These are phyloP conservation scores for Raddia distichophylla DNA, from an alignment of 176 grass and related monocot genomes.

Conservation along the genomic window DNA sequence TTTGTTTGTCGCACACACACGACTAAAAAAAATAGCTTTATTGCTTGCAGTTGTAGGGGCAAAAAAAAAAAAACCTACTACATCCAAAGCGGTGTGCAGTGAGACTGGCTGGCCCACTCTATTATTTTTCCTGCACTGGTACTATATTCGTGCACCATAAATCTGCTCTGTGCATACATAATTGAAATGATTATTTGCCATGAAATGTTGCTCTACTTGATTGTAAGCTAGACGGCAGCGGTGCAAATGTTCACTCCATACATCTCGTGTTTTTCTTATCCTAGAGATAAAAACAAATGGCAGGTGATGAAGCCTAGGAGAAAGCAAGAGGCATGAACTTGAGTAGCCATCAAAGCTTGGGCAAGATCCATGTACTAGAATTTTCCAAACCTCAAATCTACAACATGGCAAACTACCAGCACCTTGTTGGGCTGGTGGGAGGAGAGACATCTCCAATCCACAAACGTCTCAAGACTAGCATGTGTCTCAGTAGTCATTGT, in stretches of 20 bases:
- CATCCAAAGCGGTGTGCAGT: not conserved
- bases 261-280: slow-evolving; percentile 13
- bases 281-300: not conserved
- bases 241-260: not conserved
- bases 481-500: too few species aligned
- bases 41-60: too few species aligned
- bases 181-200: not conserved
- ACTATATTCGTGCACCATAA: not conserved
- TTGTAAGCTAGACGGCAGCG: not conserved
- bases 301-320: slow-evolving; percentile 19
- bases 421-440: too few species aligned
- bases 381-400: not conserved
- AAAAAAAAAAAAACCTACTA: too few species aligned
- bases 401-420: too few species aligned
- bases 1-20: too few species aligned
- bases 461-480: too few species aligned
- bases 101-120: not conserved
- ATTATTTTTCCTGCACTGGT: too few species aligned
- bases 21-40: too few species aligned
- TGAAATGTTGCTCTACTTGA: slow-evolving; percentile 16
- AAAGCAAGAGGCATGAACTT: slow-evolving; percentile 8
- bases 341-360: not conserved
- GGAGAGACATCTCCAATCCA: too few species aligned
- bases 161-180: not conserved
- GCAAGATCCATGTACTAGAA: not conserved